A percentile compares a stretch with the other conserved stretches of the same genome.
These are phyloP conservation scores for Russula abietina DNA, from an alignment of 768 basidiomycete genomes.

Conservation along the genomic window DNA sequence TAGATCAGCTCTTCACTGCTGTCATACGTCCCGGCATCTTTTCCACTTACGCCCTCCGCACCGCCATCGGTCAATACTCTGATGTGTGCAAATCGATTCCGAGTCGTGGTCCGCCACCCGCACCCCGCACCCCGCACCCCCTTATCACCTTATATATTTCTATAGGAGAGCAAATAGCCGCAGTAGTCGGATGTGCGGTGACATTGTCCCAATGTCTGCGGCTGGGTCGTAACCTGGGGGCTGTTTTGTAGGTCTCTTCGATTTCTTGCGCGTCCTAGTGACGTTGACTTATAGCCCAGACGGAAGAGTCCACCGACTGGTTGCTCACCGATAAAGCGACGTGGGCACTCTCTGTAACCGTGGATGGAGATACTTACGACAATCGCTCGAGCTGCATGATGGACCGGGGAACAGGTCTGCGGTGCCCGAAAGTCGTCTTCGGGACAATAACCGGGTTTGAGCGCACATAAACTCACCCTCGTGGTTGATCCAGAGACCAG, in stretches of 20 bases:
- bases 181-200: constrained; percentile 83
- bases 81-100: constrained; percentile 63
- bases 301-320: constrained; percentile 74
- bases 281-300: constrained; percentile 36
- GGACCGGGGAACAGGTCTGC: constrained; percentile 58
- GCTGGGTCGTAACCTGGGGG: constrained; percentile 57
- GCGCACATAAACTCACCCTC: constrained; percentile 56
- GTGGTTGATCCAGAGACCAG: constrained; percentile 75
- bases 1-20: constrained; percentile 78
- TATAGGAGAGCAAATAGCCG: constrained; percentile 68
- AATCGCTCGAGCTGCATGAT: constrained; percentile 75
- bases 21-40: constrained; percentile 86
- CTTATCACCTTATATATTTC: constrained; percentile 59
- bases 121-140: too few species aligned
- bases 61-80: constrained; percentile 78
- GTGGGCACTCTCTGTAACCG: constrained; percentile 69
- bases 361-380: constrained; percentile 85
- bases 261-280: neutral
- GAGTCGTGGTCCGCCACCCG: constrained; percentile 45
- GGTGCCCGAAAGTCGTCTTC: constrained; percentile 69
- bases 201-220: constrained; percentile 73
- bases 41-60: constrained; percentile 72
- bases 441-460: constrained; percentile 72
- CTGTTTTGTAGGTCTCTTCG: constrained; percentile 44
- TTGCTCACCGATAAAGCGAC: constrained; percentile 71